Conservation (phyloP, 2,329 filamentous ascomycete genomes). For the Colletotrichum horii region DNA sequence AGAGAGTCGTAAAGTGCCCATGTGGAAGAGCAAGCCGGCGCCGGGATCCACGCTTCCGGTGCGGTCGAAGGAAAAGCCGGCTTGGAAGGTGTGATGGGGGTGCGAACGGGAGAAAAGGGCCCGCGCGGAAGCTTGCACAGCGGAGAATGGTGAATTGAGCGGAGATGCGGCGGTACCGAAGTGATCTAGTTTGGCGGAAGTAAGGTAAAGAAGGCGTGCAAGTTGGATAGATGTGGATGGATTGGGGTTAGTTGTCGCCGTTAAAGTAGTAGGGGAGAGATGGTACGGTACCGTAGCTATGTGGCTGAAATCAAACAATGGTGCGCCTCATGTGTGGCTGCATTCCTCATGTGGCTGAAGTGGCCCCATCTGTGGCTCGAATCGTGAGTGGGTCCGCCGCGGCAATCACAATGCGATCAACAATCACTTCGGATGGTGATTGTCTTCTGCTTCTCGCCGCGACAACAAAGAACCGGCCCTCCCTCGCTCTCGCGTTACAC, state of each 20-base stretch:
- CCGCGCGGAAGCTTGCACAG: neutral
- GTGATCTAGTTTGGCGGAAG: neutral
- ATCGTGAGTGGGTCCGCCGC: neutral
- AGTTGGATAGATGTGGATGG: neutral
- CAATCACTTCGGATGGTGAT: neutral
- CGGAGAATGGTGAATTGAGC: neutral
- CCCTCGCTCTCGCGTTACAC: neutral
- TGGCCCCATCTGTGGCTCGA: too few species aligned
- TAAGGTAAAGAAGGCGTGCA: neutral
- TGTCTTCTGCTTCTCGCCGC: neutral
- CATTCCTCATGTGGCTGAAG: too few species aligned
- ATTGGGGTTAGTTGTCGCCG: neutral
- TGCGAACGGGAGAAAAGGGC: neutral
- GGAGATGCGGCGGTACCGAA: neutral
- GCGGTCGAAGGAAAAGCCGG: neutral
- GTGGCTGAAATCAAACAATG: neutral
- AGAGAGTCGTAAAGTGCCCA: neutral
- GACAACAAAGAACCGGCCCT: neutral
- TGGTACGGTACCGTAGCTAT: neutral
- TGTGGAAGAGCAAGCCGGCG: neutral
- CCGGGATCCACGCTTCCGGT: neutral
- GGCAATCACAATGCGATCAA: neutral
- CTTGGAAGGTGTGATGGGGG: neutral
- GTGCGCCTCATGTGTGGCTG: neutral
- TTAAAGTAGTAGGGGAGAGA: neutral